A percentile compares a stretch with the other conserved stretches of the same genome.
Evolutionary conservation across 2,329 filamentous ascomycete genomes (phyloP).

Genomic region (Aschersonia sp.): DNA sequence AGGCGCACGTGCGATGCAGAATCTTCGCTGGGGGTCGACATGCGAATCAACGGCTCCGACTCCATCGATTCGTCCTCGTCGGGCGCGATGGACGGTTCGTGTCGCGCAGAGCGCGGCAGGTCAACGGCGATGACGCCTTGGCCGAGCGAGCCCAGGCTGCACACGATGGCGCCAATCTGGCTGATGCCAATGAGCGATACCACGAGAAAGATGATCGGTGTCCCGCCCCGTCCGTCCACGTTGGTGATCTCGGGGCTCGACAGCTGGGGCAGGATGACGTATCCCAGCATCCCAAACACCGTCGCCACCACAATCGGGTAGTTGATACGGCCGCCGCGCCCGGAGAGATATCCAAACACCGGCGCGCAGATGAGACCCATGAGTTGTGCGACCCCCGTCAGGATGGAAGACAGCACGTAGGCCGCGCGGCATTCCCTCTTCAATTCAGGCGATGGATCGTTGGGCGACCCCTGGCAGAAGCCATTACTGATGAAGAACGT

Average conservation of each 20-base stretch:
- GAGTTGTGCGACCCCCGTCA: slow-evolving; percentile 82
- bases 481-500: slow-evolving; percentile 74
- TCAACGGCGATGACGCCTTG: slow-evolving; percentile 55
- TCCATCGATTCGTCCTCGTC: slow-evolving; percentile 27
- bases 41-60: slow-evolving; percentile 23
- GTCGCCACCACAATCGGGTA: slow-evolving; percentile 61
- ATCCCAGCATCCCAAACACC: slow-evolving; percentile 62
- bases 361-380: slow-evolving; percentile 75
- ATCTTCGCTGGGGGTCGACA: slow-evolving; percentile 13
- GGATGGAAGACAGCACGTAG: slow-evolving; percentile 72
- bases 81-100: slow-evolving; percentile 14
- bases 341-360: slow-evolving; percentile 74
- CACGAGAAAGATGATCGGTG: slow-evolving; percentile 55
- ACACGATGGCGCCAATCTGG: slow-evolving; percentile 93
- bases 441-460: slow-evolving; percentile 55
- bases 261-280: slow-evolving; percentile 61
- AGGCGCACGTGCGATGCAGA: slow-evolving; percentile 40
- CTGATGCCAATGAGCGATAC: slow-evolving; percentile 75
- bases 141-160: slow-evolving; percentile 78
- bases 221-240: slow-evolving; percentile 50
- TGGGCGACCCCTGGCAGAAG: slow-evolving; percentile 55
- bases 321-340: slow-evolving; percentile 51
- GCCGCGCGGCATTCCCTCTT: slow-evolving; percentile 75
- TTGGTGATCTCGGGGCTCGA: slow-evolving; percentile 59
- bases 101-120: slow-evolving; percentile 13